Base-by-base conservation (phyloP, 2,329 filamentous ascomycete genomes). In the Verticillium tricorpus region DNA sequence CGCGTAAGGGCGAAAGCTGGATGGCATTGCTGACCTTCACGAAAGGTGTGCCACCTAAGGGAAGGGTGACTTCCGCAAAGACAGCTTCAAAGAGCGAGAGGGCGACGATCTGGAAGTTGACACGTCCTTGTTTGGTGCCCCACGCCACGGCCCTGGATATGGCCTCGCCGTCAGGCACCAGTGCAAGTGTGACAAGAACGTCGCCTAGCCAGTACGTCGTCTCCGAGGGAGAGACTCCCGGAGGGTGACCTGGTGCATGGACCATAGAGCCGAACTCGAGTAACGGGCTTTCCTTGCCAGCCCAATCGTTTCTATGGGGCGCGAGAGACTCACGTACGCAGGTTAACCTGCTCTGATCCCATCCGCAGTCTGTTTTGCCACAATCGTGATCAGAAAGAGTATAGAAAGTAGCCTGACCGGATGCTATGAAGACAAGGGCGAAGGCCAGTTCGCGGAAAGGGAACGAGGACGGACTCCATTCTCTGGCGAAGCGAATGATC, bases 381-480 rank as follows among this genome's bases (percentile, higher is more conserved):
- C 34, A 35, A 35, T 35, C 14, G 34, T 35, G 34, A 57, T 31
- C 22, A n/a, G 31, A 5, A 25, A 25, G n/a, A n/a, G 39, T 63
- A 50, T 61, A 58, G 28, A 60, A 62, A 3, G 22, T 57, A 56
- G 55, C 61, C 31, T 61, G 60, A 25, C 58, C 58, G 22, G 64
- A 63, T 8, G 64, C 55, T 34, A 67, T 62, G 6, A 59, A 64
- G 22, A 67, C 58, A 37, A 67, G 60, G 12, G 63, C 63, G 50
- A 67, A 67, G 28, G 57, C 9, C 40, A 67, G 28, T 58, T 67
- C 66, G 45, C 66, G 65, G 35, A 67, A 65, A 37, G 65, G 65
- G 35, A 67, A 67, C 9, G 65, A 67, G 31, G 60, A 58, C 12
- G 62, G 54, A 57, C 57, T 65, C 65, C 66, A 67, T 35, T 63